phyloP scores from a whole-genome alignment of 768 basidiomycete species.

The Russula sp. region DNA sequence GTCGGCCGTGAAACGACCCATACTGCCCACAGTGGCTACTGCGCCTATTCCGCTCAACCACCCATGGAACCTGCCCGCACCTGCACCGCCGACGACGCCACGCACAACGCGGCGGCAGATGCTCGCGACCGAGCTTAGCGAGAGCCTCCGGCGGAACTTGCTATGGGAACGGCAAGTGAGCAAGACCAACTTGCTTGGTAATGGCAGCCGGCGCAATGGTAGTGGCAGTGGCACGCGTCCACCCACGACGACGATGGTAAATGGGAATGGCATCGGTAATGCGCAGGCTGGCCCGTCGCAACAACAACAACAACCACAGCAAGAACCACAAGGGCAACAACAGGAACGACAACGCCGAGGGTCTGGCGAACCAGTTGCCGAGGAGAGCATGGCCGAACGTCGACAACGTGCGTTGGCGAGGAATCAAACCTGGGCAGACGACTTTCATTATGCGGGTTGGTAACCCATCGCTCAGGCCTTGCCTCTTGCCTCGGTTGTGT shows the following conservation, averaged over 20 bases:
- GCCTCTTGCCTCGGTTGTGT: not conserved
- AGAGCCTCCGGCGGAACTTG: constrained; percentile 72
- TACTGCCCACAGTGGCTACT: constrained; percentile 33
- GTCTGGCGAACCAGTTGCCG: not conserved
- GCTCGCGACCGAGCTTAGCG: constrained; percentile 79
- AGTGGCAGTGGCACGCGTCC: constrained; percentile 30
- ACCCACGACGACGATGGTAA: constrained; percentile 28
- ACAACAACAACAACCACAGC: constrained; percentile 31
- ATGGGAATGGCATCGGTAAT: constrained; percentile 12
- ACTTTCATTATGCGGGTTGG: constrained; percentile 63
- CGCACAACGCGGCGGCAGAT: constrained; percentile 79
- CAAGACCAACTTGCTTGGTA: constrained; percentile 39
- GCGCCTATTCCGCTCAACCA: constrained; percentile 53
- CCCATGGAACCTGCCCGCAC: constrained; percentile 68
- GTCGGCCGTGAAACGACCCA: constrained; percentile 18
- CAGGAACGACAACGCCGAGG: constrained; percentile 4
- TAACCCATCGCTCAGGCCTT: constrained; percentile 24
- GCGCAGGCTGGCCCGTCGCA: constrained; percentile 24
- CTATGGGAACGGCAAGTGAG: constrained; percentile 75
- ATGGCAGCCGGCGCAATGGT: constrained; percentile 25
- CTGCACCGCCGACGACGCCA: constrained; percentile 65
- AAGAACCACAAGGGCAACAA: not conserved
- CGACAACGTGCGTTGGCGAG: constrained; percentile 40
- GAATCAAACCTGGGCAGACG: constrained; percentile 62
- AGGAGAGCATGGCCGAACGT: constrained; percentile 10